Evolutionary conservation across 176 grass and related monocot species (phyloP).

Genomic region (Avena atlantica): DNA sequence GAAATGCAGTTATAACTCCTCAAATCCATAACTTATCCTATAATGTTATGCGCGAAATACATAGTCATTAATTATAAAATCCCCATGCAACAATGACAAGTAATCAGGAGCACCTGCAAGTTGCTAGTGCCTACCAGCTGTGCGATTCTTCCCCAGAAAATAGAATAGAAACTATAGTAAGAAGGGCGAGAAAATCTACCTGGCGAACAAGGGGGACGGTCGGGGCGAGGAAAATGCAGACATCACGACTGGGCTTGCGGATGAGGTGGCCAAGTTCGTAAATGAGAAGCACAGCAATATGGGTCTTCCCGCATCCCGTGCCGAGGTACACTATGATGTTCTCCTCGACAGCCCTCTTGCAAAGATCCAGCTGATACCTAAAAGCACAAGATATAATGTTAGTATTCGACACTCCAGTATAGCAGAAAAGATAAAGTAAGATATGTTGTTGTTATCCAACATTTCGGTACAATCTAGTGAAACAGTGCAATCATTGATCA

Average conservation of each 20-base stretch:
- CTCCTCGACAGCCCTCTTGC: constrained; percentile 71
- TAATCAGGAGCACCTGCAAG: constrained; percentile 11
- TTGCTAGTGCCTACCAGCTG: background rate
- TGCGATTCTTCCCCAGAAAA: background rate
- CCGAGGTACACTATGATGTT: constrained; percentile 87
- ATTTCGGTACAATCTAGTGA: background rate
- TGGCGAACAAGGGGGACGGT: constrained; percentile 84
- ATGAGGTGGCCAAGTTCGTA: constrained; percentile 82
- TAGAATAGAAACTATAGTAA: background rate
- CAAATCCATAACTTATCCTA: background rate
- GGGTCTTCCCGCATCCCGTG: constrained; percentile 95
- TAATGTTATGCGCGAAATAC: background rate
- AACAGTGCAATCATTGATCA: constrained; percentile 7
- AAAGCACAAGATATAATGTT: constrained; percentile 3
- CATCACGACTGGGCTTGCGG: constrained; percentile 70
- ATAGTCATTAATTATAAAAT: background rate
- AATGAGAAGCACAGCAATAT: constrained; percentile 89
- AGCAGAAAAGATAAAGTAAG: constrained; percentile 15
- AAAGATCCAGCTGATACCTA: constrained; percentile 90
- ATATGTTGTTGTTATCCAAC: background rate
- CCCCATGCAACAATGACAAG: background rate
- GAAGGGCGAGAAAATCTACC: constrained; percentile 49
- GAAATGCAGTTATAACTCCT: background rate
- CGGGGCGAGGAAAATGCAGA: constrained; percentile 88
- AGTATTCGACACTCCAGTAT: background rate